Conservation (phyloP, 768 basidiomycete genomes). For the Auriscalpium microsporum region DNA sequence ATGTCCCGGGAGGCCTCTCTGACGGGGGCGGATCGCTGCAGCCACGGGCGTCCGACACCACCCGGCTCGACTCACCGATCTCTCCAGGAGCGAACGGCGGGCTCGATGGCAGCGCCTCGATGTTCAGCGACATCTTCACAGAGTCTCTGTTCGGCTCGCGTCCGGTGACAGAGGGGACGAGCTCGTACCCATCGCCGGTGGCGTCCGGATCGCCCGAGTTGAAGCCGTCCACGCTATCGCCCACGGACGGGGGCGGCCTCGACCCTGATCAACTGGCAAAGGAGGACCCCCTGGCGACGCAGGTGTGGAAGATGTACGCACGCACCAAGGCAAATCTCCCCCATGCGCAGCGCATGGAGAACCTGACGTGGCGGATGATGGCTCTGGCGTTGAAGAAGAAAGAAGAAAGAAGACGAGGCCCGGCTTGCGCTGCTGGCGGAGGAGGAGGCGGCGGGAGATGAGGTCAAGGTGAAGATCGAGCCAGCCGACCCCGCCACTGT, state of each 20-base stretch:
- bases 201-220: conserved; percentile 65
- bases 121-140: conserved; percentile 47
- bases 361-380: conserved; percentile 98
- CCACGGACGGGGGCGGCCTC: conserved; percentile 26
- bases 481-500: conserved; percentile 16
- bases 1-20: conserved; percentile 7
- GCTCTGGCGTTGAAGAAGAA: conserved; percentile 89
- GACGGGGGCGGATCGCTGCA: neutral
- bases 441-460: conserved; percentile 12
- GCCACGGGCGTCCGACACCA: conserved; percentile 4
- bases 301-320: conserved; percentile 96
- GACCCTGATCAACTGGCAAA: conserved; percentile 63
- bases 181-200: conserved; percentile 56
- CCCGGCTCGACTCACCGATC: conserved; percentile 5
- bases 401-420: conserved; percentile 69
- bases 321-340: conserved; percentile 84
- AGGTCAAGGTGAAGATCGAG: conserved; percentile 16
- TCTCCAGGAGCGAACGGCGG: conserved; percentile 1
- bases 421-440: conserved; percentile 19
- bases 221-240: conserved; percentile 32
- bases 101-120: conserved; percentile 17
- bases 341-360: conserved; percentile 95
- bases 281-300: conserved; percentile 88
- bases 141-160: conserved; percentile 47
- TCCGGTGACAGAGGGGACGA: conserved; percentile 35